Evolutionary conservation across 768 basidiomycete species (phyloP).

Genomic region (Leucocoprinus leucothites): DNA sequence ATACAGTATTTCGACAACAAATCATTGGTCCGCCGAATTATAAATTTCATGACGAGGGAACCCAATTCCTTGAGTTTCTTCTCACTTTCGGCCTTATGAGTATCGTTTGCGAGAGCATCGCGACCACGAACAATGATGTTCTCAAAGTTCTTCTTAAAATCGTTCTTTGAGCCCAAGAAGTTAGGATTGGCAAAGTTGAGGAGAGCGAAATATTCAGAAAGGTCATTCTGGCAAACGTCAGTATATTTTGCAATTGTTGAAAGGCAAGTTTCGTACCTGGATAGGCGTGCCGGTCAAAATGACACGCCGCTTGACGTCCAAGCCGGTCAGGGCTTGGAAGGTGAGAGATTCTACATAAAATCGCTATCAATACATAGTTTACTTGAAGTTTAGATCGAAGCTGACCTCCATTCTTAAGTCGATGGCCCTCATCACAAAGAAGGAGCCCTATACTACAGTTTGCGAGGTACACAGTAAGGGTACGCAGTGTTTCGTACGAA

Average conservation of each 20-base stretch:
- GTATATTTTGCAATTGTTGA: not conserved
- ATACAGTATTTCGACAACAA: conserved; percentile 89
- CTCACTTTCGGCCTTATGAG: conserved; percentile 77
- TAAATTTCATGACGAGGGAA: conserved; percentile 85
- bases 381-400: conserved; percentile 15
- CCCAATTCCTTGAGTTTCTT: conserved; percentile 91
- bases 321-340: conserved; percentile 75
- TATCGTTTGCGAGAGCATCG: conserved; percentile 81
- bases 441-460: conserved; percentile 84
- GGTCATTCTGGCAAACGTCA: conserved; percentile 64
- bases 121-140: conserved; percentile 87
- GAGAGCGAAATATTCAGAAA: conserved; percentile 92
- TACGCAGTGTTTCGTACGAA: conserved; percentile 93
- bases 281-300: conserved; percentile 95
- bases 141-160: conserved; percentile 96
- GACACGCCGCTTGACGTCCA: conserved; percentile 87
- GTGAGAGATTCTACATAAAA: conserved; percentile 70
- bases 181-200: conserved; percentile 93
- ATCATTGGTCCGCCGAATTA: conserved; percentile 93
- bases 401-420: conserved; percentile 93
- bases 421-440: conserved; percentile 97
- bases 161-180: conserved; percentile 81
- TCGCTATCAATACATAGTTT: not conserved
- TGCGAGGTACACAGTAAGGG: conserved; percentile 71
- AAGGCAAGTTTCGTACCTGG: conserved; percentile 44